Conservation (phyloP, 768 basidiomycete species). For the Leccinum sublutescens region DNA sequence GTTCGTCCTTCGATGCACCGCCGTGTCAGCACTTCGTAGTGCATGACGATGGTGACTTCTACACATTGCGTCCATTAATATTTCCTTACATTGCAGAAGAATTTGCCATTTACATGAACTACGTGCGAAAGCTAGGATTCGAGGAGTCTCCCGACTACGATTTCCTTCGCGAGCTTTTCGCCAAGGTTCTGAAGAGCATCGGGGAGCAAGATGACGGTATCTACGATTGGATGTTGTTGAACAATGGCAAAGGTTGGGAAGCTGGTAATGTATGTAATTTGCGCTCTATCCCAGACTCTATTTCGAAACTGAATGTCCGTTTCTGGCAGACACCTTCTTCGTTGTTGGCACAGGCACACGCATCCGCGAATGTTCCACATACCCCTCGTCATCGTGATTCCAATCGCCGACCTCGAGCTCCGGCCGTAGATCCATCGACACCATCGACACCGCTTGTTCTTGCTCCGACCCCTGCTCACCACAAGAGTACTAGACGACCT, state of each 20-base stretch:
- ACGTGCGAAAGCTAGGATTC: slow-evolving; percentile 96
- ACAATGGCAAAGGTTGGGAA: slow-evolving; percentile 96
- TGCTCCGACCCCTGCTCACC: slow-evolving; percentile 63
- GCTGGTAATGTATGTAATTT: slow-evolving; percentile 65
- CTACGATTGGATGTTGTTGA: slow-evolving; percentile 96
- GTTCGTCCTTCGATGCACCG: slow-evolving; percentile 11
- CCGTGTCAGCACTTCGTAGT: background rate
- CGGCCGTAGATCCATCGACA: slow-evolving; percentile 53
- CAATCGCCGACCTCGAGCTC: slow-evolving; percentile 47
- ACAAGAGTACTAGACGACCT: slow-evolving; percentile 55
- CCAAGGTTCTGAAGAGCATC: slow-evolving; percentile 83
- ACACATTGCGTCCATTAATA: slow-evolving; percentile 1
- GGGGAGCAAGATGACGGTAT: slow-evolving; percentile 90
- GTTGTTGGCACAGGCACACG: slow-evolving; percentile 49
- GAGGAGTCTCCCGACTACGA: slow-evolving; percentile 98
- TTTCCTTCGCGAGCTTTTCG: slow-evolving; percentile 92
- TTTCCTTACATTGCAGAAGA: slow-evolving; percentile 54
- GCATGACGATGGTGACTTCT: background rate
- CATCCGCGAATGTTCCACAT: slow-evolving; percentile 54
- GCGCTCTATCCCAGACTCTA: background rate
- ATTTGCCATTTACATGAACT: slow-evolving; percentile 98
- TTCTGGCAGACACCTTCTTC: slow-evolving; percentile 41
- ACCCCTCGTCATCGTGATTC: slow-evolving; percentile 54
- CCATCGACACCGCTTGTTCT: slow-evolving; percentile 60
- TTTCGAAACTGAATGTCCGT: slow-evolving; percentile 3